Evolutionary conservation across 768 basidiomycete genomes (phyloP).

Genomic region (Clathrus columnatus): DNA sequence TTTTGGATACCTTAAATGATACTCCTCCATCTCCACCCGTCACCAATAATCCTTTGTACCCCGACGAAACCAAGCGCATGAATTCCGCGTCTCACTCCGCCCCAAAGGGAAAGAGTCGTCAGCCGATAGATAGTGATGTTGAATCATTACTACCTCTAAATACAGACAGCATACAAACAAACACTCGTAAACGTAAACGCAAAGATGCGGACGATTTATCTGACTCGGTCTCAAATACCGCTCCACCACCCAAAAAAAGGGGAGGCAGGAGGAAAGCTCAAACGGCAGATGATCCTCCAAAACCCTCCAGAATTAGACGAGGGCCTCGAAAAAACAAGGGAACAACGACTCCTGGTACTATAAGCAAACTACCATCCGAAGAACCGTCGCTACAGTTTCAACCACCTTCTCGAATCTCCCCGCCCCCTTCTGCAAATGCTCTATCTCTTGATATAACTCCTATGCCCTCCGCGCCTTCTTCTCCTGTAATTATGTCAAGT

Average conservation of each 20-base stretch:
- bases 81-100: conserved; percentile 25
- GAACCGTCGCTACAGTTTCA: not conserved
- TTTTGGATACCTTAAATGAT: conserved; percentile 15
- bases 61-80: conserved; percentile 21
- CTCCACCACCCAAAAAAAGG: conserved; percentile 32
- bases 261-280: conserved; percentile 28
- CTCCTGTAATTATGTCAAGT: conserved; percentile 43
- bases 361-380: conserved; percentile 1
- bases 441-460: conserved; percentile 66
- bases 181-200: conserved; percentile 45
- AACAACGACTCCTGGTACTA: not conserved
- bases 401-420: conserved; percentile 39
- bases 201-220: conserved; percentile 29
- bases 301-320: conserved; percentile 44
- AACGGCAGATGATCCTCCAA: conserved; percentile 37
- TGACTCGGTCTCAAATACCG: conserved; percentile 32
- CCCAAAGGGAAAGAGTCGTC: conserved; percentile 40
- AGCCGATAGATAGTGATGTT: conserved; percentile 41
- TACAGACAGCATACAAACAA: conserved; percentile 18
- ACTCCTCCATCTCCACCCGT: conserved; percentile 28
- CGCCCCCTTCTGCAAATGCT: conserved; percentile 38
- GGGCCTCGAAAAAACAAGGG: conserved; percentile 36
- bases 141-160: conserved; percentile 23
- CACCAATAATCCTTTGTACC: conserved; percentile 22
- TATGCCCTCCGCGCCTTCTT: conserved; percentile 57